Evolutionary conservation across 2,329 filamentous ascomycete genomes (phyloP).

Genomic region (Ustulina deusta): DNA sequence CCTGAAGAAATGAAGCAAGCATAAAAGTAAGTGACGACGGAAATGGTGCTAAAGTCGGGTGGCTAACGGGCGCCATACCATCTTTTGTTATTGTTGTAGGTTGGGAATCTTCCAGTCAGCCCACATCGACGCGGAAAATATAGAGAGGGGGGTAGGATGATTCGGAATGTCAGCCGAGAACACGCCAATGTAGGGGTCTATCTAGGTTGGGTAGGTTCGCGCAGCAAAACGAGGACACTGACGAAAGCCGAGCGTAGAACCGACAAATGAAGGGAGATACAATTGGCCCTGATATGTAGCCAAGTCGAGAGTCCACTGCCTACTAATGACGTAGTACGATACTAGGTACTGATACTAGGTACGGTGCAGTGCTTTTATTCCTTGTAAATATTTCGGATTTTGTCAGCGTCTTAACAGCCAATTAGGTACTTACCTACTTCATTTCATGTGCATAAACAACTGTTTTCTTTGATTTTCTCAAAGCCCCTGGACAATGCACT

Average conservation of each 20-base stretch:
- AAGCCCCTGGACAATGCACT: background rate
- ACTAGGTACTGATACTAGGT: background rate
- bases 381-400: background rate
- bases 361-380: background rate
- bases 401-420: background rate
- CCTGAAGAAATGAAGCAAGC: background rate
- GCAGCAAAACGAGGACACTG: constrained; percentile 18
- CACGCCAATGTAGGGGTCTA: background rate
- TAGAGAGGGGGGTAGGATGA: background rate
- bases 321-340: constrained; percentile 29
- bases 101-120: background rate
- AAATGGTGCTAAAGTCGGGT: background rate
- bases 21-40: background rate
- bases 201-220: background rate
- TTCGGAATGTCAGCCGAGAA: constrained; percentile 6
- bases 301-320: background rate
- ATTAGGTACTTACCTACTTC: constrained; percentile 3
- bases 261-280: background rate
- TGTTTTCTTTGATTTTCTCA: background rate
- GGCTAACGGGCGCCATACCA: background rate
- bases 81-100: constrained; percentile 7
- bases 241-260: constrained; percentile 34
- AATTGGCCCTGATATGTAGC: background rate
- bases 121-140: constrained; percentile 13
- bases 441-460: background rate